These are phyloP conservation scores for Simmondsia chinensis DNA, from an alignment of 148 eudicot genomes.

Conservation along the genomic window DNA sequence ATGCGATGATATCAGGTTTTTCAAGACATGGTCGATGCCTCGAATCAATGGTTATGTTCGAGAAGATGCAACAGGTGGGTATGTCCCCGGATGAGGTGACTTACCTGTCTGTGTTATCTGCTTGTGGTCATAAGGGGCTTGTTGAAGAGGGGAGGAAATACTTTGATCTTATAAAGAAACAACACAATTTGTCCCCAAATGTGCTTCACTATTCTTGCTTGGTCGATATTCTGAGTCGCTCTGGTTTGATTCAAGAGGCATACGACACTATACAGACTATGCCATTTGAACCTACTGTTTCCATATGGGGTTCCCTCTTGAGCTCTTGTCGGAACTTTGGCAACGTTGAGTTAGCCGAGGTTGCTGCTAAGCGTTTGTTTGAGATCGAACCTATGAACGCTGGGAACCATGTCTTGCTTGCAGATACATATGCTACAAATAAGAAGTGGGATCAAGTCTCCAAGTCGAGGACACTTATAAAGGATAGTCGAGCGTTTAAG, in stretches of 20 bases:
- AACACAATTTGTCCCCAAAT: constrained; percentile 39
- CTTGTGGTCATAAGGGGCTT: constrained; percentile 68
- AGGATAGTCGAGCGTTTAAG: constrained; percentile 46
- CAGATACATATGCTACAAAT: constrained; percentile 55
- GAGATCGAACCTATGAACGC: constrained; percentile 64
- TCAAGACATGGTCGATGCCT: constrained; percentile 57
- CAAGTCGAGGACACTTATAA: constrained; percentile 36
- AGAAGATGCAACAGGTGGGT: constrained; percentile 77
- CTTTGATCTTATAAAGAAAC: constrained; percentile 38
- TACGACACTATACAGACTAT: constrained; percentile 43
- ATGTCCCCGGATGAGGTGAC: constrained; percentile 65
- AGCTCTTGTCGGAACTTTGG: constrained; percentile 49
- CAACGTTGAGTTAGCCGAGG: constrained; percentile 52
- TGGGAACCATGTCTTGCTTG: constrained; percentile 71
- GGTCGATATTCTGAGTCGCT: constrained; percentile 71
- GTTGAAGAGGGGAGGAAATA: constrained; percentile 49
- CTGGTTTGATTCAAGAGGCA: constrained; percentile 56
- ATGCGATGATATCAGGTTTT: constrained; percentile 73
- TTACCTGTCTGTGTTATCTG: constrained; percentile 54
- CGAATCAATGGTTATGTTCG: constrained; percentile 59
- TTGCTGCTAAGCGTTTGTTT: constrained; percentile 65
- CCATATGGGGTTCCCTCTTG: constrained; percentile 79
- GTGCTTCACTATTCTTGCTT: constrained; percentile 63
- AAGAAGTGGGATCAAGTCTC: constrained; percentile 66
- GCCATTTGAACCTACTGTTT: constrained; percentile 70